A percentile compares a stretch with the other conserved stretches of the same genome.
Conservation (phyloP, 2,329 filamentous ascomycete species). For the Calonectria pseudoreteaudii region DNA sequence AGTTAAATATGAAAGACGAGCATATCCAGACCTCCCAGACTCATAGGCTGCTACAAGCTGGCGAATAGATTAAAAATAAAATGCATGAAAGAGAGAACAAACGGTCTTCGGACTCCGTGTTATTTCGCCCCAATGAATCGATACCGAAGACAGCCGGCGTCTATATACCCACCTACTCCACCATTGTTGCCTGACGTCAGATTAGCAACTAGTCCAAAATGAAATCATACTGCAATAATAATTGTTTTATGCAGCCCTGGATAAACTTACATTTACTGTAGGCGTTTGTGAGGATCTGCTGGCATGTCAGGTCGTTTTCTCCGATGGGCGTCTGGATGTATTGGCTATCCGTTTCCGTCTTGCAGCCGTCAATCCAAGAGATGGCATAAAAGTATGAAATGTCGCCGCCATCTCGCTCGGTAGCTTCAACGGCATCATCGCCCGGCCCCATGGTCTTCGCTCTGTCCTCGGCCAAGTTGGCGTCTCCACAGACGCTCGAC, state of each 20-base stretch:
- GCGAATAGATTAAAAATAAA: no score
- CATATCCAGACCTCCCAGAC: no score
- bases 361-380: slow-evolving; percentile 18
- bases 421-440: neutral
- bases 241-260: neutral
- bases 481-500: neutral
- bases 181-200: neutral
- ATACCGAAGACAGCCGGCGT: slow-evolving; percentile 19
- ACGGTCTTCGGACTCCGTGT: neutral
- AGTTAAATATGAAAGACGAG: no score
- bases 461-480: neutral
- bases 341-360: neutral
- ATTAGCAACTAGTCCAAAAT: neutral
- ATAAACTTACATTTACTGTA: neutral
- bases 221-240: neutral
- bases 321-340: neutral
- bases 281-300: neutral
- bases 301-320: neutral
- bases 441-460: neutral
- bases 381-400: slow-evolving; percentile 5
- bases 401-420: neutral
- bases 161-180: slow-evolving; percentile 13
- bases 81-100: no score
- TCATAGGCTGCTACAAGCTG: no score
- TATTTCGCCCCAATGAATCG: neutral